A percentile compares a stretch with the other conserved stretches of the same genome.
Evolutionary conservation across 345 rosid genomes (phyloP).

Genomic region (Boechera divaricarpa): DNA sequence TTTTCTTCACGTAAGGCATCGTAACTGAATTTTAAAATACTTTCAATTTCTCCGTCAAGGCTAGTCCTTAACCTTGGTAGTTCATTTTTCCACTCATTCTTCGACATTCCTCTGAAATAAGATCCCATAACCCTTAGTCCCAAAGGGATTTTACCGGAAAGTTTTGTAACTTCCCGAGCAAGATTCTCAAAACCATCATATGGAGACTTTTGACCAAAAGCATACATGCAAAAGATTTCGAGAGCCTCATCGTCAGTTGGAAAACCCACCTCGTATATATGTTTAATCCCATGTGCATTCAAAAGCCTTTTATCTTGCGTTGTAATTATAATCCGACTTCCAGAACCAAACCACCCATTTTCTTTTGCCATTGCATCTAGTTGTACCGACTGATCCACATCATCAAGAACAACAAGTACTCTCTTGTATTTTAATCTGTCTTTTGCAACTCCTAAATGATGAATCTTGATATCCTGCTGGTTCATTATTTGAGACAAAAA

Average conservation of each 20-base stretch:
- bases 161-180: too few species aligned
- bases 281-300: not conserved
- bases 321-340: constrained; percentile 39
- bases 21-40: constrained; percentile 37
- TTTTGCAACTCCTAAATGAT: constrained; percentile 17
- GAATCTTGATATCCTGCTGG: constrained; percentile 2
- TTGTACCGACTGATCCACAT: constrained; percentile 15
- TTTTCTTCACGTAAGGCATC: constrained; percentile 37
- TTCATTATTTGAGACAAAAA: constrained; percentile 47
- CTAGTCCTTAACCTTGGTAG: not conserved
- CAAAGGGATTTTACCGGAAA: too few species aligned
- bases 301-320: constrained; percentile 35
- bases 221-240: too few species aligned
- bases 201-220: too few species aligned
- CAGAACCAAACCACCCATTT: constrained; percentile 19
- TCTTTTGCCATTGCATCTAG: constrained; percentile 9
- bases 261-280: too few species aligned
- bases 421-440: constrained; percentile 21
- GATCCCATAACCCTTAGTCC: too few species aligned
- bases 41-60: constrained; percentile 30
- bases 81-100: too few species aligned
- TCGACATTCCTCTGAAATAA: too few species aligned
- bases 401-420: constrained; percentile 42
- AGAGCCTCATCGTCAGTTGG: too few species aligned
- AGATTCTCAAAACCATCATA: too few species aligned